These are phyloP conservation scores for Olyra latifolia DNA, from an alignment of 176 grass and related monocot species.

Conservation along the genomic window DNA sequence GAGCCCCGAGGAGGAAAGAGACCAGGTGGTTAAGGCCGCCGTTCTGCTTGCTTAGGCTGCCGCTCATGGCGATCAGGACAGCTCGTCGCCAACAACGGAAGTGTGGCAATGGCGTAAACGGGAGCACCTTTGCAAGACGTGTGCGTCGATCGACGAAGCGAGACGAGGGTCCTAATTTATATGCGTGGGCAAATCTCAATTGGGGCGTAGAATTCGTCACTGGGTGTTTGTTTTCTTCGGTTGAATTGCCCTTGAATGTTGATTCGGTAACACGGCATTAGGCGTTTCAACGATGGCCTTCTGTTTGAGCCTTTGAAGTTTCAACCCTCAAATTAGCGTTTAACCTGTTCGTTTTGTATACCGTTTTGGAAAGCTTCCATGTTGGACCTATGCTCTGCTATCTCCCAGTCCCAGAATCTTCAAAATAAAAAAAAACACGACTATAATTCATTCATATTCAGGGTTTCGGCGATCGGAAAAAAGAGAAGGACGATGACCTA, in stretches of 20 bases:
- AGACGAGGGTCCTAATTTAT: neutral
- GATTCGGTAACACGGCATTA: neutral
- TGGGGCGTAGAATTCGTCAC: neutral
- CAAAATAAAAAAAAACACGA: neutral
- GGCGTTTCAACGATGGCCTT: neutral
- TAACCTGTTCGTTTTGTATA: neutral
- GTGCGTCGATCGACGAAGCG: neutral
- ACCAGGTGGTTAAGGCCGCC: neutral
- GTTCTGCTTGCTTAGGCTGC: slow-evolving; percentile 8
- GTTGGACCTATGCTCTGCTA: no score
- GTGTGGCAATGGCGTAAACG: neutral
- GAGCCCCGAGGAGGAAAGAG: slow-evolving; percentile 18
- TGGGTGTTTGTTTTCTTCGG: neutral
- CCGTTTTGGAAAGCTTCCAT: no score
- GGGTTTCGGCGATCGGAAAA: no score
- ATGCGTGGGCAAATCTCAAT: neutral
- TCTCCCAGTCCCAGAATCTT: no score
- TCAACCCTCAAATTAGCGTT: no score
- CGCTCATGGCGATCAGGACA: slow-evolving; percentile 9
- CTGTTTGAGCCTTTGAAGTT: no score
- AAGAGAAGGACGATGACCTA: no score
- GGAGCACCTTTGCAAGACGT: neutral
- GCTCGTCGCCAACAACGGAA: neutral
- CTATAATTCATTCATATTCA: no score
- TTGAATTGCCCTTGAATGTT: neutral